Evolutionary conservation across 495 filamentous ascomycete genomes (phyloP).

Genomic region (Amniculicola lignicola): DNA sequence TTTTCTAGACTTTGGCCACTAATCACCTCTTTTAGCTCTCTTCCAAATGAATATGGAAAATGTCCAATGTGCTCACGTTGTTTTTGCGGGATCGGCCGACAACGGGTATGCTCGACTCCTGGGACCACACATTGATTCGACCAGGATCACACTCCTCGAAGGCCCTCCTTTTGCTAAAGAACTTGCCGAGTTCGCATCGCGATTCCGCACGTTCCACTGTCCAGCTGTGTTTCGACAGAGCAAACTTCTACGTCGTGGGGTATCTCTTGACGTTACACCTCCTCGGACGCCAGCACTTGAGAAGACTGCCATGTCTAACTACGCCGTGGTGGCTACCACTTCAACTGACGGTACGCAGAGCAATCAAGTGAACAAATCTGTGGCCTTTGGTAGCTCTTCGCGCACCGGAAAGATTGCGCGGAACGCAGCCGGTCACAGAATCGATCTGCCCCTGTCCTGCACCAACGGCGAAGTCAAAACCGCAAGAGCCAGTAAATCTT

Average conservation of each 20-base stretch:
- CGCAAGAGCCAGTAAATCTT: background rate
- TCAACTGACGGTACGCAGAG: background rate
- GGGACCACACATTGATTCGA: conserved; percentile 1
- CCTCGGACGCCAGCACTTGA: background rate
- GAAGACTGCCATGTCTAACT: background rate
- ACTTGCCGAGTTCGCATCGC: background rate
- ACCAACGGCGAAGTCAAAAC: background rate
- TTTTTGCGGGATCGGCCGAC: conserved; percentile 3
- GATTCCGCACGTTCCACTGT: background rate
- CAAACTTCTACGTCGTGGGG: background rate
- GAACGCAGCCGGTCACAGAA: conserved; percentile 3
- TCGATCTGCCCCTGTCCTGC: background rate
- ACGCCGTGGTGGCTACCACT: background rate
- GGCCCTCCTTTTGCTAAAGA: conserved; percentile 9
- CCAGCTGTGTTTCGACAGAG: background rate
- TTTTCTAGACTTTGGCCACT: background rate
- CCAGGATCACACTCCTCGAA: conserved; percentile 2
- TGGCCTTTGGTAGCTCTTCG: background rate
- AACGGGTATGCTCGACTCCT: conserved; percentile 3
- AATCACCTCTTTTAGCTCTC: background rate
- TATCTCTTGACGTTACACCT: background rate
- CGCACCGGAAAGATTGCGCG: background rate
- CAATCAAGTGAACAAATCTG: background rate
- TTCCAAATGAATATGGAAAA: conserved; percentile 5
- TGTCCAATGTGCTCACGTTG: conserved; percentile 5